Evolutionary conservation across 1,284 basidiomycete species (phyloP).

Genomic region (Tilletiopsis washingtonensis): DNA sequence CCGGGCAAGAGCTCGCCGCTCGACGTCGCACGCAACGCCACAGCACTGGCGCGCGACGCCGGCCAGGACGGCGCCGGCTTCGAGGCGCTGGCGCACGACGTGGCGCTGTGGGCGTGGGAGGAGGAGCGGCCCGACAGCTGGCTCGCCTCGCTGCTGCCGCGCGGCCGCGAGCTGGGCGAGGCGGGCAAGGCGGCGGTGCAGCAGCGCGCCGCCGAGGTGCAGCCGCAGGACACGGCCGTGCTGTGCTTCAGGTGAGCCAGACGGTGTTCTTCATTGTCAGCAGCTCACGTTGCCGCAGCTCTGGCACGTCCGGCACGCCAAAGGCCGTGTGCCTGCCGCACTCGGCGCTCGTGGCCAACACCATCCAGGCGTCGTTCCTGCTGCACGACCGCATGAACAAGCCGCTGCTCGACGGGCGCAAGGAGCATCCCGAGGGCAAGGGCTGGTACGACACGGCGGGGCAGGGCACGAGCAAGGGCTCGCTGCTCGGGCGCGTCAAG

Average conservation of each 20-base stretch:
- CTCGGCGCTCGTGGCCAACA: slow-evolving; percentile 36
- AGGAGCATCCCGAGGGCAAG: slow-evolving; percentile 35
- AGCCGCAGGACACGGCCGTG: slow-evolving; percentile 24
- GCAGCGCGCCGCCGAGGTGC: slow-evolving; percentile 2
- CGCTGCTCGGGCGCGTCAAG: neutral
- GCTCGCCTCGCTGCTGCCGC: slow-evolving; percentile 20
- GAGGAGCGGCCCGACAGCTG: slow-evolving; percentile 25
- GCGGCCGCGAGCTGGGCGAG: slow-evolving; percentile 12
- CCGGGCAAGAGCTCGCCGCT: slow-evolving; percentile 5
- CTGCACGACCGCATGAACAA: slow-evolving; percentile 38
- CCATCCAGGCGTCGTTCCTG: slow-evolving; percentile 36
- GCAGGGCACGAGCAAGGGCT: neutral
- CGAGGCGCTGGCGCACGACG: slow-evolving; percentile 8
- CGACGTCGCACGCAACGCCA: slow-evolving; percentile 14
- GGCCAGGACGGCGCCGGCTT: slow-evolving; percentile 5
- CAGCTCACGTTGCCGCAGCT: slow-evolving; percentile 8
- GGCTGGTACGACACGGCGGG: slow-evolving; percentile 9
- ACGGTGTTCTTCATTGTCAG: neutral
- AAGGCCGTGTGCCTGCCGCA: slow-evolving; percentile 44
- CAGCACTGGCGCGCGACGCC: slow-evolving; percentile 5
- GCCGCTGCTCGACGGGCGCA: slow-evolving; percentile 57
- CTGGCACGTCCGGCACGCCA: slow-evolving; percentile 42
- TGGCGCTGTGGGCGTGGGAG: slow-evolving; percentile 32
- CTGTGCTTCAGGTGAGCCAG: slow-evolving; percentile 22
- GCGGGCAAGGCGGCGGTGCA: slow-evolving; percentile 8